Base-by-base conservation (phyloP, 139 green algal genomes). In the Limnomonas spitsbergensis region DNA sequence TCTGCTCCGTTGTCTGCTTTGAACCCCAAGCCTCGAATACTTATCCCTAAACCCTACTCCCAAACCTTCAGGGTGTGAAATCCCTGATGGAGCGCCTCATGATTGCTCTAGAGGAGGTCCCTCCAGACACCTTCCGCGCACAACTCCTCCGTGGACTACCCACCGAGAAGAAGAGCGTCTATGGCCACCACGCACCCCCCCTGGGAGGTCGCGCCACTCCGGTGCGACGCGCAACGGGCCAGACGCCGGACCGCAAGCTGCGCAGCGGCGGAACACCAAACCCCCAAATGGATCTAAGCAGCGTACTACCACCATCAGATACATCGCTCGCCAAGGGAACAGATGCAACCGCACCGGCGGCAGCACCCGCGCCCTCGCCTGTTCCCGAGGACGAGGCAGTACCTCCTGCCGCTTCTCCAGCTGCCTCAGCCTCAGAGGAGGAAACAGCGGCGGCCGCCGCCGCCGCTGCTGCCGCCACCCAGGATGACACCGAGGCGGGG, bases 21-120 rank as follows among this genome's bases (percentile, higher is more conserved):
- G n/a, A n/a, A n/a, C n/a, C n/a, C n/a, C n/a, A n/a, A n/a, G n/a
- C n/a, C n/a, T n/a, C n/a, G n/a, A n/a, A n/a, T 72, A 72, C 24
- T 72, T 20, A 31, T 37, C 66, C 29, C 24, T 37, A 32, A 72
- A 32, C 66, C 66, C 29, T 24, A 72, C 66, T 20, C 68, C 36
- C 26, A 53, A 20, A 20, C 9, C 70, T 77, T 24, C 34, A 77
- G 73, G 73, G 88, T 1, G 72, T 92, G 4, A 73, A 77, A 27
- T 84, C 74, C 7, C 47, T 94, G 78, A 61, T 88, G 77, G 82
- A 84, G 26, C 80, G 87, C 29, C 76, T 91, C 20, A 88, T 86
- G 76, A 80, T 87, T 9, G 82, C 90, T 2, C 76, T 78, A 6
- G 73, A 78, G 73, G 73, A 78, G 35, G 73, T 77, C 4, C 70